Evolutionary conservation across 352 stramenopile species (phyloP).

Genomic region (Phytophthora hybrid): DNA sequence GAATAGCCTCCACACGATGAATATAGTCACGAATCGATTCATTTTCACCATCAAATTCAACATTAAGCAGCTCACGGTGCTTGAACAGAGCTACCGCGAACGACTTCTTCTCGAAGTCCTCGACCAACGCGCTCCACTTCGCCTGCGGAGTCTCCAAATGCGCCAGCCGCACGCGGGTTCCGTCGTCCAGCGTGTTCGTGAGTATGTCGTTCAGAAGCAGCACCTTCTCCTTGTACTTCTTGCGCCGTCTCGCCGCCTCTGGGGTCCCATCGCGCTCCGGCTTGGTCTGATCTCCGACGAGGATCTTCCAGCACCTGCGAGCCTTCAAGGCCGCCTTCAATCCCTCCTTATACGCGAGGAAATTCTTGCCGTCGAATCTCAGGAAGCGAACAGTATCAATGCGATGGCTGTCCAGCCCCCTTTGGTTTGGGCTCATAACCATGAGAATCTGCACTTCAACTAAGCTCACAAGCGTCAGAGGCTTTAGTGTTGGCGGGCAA

Average conservation of each 20-base stretch:
- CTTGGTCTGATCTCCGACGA: constrained; percentile 13
- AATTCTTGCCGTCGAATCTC: constrained; percentile 22
- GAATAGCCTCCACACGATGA: not conserved
- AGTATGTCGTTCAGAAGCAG: constrained; percentile 25
- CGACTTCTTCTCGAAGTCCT: constrained; percentile 26
- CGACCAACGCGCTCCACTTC: constrained; percentile 19
- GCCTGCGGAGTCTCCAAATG: constrained; percentile 19
- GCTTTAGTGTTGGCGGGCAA: no score
- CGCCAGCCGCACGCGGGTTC: constrained; percentile 11
- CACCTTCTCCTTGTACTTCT: constrained; percentile 15
- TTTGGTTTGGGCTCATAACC: no score
- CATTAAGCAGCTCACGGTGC: constrained; percentile 2
- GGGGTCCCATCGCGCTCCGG: not conserved
- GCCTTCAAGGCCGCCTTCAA: constrained; percentile 20
- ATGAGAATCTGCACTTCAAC: no score
- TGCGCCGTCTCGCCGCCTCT: not conserved
- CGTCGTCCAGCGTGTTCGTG: constrained; percentile 23
- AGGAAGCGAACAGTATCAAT: constrained; percentile 9
- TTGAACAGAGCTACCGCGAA: constrained; percentile 13
- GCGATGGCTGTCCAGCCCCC: not conserved
- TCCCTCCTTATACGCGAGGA: constrained; percentile 15
- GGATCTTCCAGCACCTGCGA: constrained; percentile 16
- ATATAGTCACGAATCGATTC: not conserved
- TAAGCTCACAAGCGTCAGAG: no score
- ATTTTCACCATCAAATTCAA: constrained; percentile 1